Base-by-base conservation (phyloP, 2,329 filamentous ascomycete genomes). In the Cercospora sesami region DNA sequence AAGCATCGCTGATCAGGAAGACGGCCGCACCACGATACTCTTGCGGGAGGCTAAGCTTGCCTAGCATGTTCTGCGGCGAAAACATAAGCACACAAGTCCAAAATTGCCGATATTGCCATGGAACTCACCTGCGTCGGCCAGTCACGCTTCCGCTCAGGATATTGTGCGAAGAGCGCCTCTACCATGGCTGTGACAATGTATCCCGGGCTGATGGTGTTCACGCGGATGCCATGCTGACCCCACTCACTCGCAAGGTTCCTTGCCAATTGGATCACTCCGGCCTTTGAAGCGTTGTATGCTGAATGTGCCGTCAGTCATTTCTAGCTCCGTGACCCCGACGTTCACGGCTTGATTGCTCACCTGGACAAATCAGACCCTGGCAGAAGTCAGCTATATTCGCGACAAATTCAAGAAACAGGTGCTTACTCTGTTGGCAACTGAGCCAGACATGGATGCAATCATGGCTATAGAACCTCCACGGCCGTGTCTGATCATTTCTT, bases 161-260 rank as follows among this genome's bases (percentile, higher is more conserved):
- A 91, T 71, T 90, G 85, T 71, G 89, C 85, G 75, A 97, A 95
- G 33, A 96, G 86, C 67, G 87, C 86, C 77, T 92, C 87, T 1
- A 94, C 91, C 93, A 97, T 96, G 23, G 90, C 87, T 1, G 91
- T 93, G 23, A 91, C 86, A 75, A 93, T 92, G 77, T 93, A 93
- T 45, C 92, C 91, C 0, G 92, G 91, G 21, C 89, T 92, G 70
- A 95, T 86, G 14, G 90, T 93, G 81, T 95, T 94, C 69, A 94
- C 70, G 2, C 91, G 87, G 75, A 95, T 94, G 42, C 87, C 88
- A 77, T 91, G 80, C 72, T 83, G 79, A 58, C 90, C 91, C 91
- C 90, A 93, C 78, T 94, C 91, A 9, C 86, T 80, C 1, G 90
- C 91, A 8, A 93, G 83, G 77, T 90, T 92, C 67, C 90, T 87